Evolutionary conservation across 2,329 filamentous ascomycete species (phyloP), one percentile per base, ranked within the genome.

Genomic region (Diaporthe citri): DNA sequence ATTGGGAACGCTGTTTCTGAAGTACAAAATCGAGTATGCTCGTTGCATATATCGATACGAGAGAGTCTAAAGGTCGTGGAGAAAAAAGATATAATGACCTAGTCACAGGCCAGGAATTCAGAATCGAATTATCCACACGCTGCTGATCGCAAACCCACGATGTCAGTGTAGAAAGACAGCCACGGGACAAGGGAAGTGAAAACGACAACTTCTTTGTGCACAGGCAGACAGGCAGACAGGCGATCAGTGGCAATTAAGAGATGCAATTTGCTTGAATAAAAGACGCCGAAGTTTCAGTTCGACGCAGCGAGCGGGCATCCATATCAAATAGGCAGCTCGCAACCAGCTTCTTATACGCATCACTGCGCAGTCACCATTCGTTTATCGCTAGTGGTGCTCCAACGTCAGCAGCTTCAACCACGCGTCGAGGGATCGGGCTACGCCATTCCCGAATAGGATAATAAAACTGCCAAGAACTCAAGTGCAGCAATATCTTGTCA

Each of bases 401-500:
- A 22, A 59, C 31, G 31, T 59, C 17, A 59, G 56, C 56, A 34
- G 4, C 31, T 39, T 5, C 56, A 8, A 59, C 17, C 5, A 4
- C 15, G 36, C 9, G 31, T n/a, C 56, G 31, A 57, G 4, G 31
- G 34, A 36, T 6, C 9, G 56, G 5, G 4, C 20, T 1, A n/a
- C 56, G 34, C 56, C 31, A 36, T 59, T 36, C 56, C 56, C 56
- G 56, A 59, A 59, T 36, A 59, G 56, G 56, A 59, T 59, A 59
- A 59, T 59, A 59, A 59, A 59, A 59, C 31, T 59, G 56, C 56
- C 56, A 59, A 59, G 56, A 36, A 56, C 0, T 20, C 28, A 56
- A 25, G 6, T 20, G 28, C 28, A 34, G 7, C 7, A 15, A 59
- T 3, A 6, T n/a, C 56, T 12, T 25, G n/a, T 36, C 22, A 36